Evolutionary conservation across 2,329 filamentous ascomycete genomes (phyloP), one percentile per base, ranked within the genome.

Genomic region (Phialophora macrospora): DNA sequence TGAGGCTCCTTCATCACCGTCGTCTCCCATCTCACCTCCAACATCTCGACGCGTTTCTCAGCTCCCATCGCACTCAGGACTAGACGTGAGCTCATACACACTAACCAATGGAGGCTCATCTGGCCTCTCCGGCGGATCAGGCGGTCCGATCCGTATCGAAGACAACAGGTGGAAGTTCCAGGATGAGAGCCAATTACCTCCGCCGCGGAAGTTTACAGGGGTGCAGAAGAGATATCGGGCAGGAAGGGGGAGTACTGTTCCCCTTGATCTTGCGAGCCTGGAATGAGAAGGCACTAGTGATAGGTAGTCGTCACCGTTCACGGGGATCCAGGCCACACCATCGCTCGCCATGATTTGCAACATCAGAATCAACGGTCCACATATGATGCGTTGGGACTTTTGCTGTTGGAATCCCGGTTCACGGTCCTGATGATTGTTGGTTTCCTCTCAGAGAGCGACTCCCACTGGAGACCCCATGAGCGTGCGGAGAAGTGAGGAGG

Each of bases 221-320:
- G 87, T 86, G 3, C 80, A 84, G 22, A 93, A 90, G 76, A 88
- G 87, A 75, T 99, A 98, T 78, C 85, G 94, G 68, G 95, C 95
- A 41, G 95, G 95, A 8, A 86, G 94, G 75, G 94, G 93, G 34
- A 97, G 93, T 80, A 97, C 91, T 81, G 93, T 98, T 71, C 95
- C 95, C 32, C 81, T 98, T 72, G 92, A 98, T 81, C 78, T 99
- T 61, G 59, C 67, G 20, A 69, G 67, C 51, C 56, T 73, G 51
- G 63, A 58, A 55, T 72, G 60, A n/a, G 20, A 26, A 22, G 22
- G n/a, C 48, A 51, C 24, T 22, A 14, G 24, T 14, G 48, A 28
- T 14, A 24, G n/a, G 12, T 24, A 20, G 22, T 17, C 17, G 24
- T 28, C 24, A 30, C 17, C 3, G 1, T 26, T 7, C 48, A 28